These are phyloP conservation scores for Neurospora africana DNA, from an alignment of 495 filamentous ascomycete species.

Conservation along the genomic window DNA sequence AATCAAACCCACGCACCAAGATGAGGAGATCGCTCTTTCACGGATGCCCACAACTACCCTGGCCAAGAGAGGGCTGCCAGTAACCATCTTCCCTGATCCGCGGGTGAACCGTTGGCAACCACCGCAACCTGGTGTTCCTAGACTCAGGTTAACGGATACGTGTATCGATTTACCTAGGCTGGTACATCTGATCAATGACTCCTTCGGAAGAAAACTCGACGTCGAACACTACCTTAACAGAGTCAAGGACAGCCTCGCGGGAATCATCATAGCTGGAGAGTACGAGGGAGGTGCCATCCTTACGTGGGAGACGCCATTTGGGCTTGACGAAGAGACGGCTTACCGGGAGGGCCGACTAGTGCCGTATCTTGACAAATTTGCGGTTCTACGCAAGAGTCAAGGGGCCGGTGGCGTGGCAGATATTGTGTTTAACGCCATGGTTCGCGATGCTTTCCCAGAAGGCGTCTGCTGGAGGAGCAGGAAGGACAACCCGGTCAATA, in stretches of 20 bases:
- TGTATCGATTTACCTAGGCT: conserved; percentile 73
- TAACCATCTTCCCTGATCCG: conserved; percentile 71
- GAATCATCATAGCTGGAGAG: conserved; percentile 86
- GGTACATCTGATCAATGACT: conserved; percentile 84
- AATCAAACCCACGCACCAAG: conserved; percentile 24
- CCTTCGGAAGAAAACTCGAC: conserved; percentile 79
- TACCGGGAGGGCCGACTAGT: conserved; percentile 51
- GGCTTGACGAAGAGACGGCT: conserved; percentile 41
- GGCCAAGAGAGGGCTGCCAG: conserved; percentile 79
- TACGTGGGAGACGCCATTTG: conserved; percentile 81
- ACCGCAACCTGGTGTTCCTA: conserved; percentile 39
- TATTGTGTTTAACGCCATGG: conserved; percentile 92
- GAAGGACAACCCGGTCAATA: conserved; percentile 76
- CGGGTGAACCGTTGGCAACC: conserved; percentile 52
- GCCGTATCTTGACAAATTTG: conserved; percentile 97
- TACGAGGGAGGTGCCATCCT: conserved; percentile 94
- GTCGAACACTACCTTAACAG: conserved; percentile 69
- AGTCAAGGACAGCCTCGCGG: conserved; percentile 67
- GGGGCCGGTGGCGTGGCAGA: conserved; percentile 90
- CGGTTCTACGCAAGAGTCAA: conserved; percentile 77
- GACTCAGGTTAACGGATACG: conserved; percentile 60
- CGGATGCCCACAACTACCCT: conserved; percentile 57
- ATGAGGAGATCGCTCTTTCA: not conserved
- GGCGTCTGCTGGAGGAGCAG: conserved; percentile 76
- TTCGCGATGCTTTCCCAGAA: conserved; percentile 69